These are phyloP conservation scores for Penicilliopsis zonata DNA, from an alignment of 495 filamentous ascomycete species.

Conservation along the genomic window DNA sequence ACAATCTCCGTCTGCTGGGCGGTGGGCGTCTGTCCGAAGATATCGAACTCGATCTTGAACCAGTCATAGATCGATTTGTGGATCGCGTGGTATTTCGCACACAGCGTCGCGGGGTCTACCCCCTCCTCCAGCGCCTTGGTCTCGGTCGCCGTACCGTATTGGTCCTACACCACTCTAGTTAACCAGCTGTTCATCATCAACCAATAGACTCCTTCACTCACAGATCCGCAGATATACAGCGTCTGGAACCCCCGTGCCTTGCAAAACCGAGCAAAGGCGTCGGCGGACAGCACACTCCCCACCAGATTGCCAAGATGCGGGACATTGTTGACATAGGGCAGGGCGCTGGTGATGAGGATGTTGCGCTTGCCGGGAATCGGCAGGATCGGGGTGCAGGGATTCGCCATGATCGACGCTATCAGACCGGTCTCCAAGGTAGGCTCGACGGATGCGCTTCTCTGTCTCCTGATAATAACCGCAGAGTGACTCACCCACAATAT, in stretches of 20 bases:
- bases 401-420: neutral
- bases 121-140: constrained; percentile 62
- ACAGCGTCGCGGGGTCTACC: constrained; percentile 58
- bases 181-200: too few species aligned
- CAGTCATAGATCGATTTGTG: constrained; percentile 81
- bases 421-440: neutral
- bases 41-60: constrained; percentile 77
- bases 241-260: constrained; percentile 45
- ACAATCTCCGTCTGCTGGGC: constrained; percentile 73
- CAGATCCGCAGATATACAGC: constrained; percentile 23
- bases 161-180: constrained; percentile 48
- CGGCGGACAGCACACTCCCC: constrained; percentile 61
- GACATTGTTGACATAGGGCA: constrained; percentile 77
- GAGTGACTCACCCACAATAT: neutral
- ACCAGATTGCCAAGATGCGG: constrained; percentile 79
- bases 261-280: constrained; percentile 48
- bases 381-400: constrained; percentile 5
- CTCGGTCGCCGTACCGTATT: constrained; percentile 83
- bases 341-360: constrained; percentile 43
- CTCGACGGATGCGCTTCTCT: neutral
- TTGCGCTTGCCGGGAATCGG: constrained; percentile 15
- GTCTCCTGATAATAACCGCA: neutral
- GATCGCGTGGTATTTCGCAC: constrained; percentile 74
- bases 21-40: constrained; percentile 76
- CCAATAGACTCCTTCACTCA: too few species aligned